Evolutionary conservation across 306 rosid genomes (phyloP), one percentile per base, ranked within the genome.

Genomic region (Malus orientalis): DNA sequence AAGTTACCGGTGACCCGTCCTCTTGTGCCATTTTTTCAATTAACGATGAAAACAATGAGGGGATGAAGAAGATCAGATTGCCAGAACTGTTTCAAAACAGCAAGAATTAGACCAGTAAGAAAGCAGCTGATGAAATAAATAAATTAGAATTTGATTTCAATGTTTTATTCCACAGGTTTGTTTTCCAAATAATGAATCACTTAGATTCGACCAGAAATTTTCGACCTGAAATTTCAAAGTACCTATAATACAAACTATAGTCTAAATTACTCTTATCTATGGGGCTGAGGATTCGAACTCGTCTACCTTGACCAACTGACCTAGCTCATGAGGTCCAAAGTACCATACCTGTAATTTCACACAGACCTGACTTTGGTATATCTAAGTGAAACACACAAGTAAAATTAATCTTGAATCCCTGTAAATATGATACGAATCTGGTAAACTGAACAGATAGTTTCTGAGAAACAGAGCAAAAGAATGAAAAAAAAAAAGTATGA

Each of bases 1-100:
- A 68, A 67, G 86, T 74, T 68, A 77, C 79, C 8, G 86, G 84
- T 70, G 84, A 87, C 36, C 88, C 87, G 18, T 83, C 82, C 29
- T 81, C 90, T 66, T 79, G 71, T 15, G 81, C 80, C 88, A 84
- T 84, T 63, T 57, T 74, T 73, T 65, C 79, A 57, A 75, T 74
- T 18, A 18, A 71, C 61, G 25, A 16, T 30, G 15, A 55, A 20
- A 44, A 58, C 29, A 60, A 62, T 19, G 27, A 57, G n/a, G 51
- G 53, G 18, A 44, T 20, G 63, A n/a, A 27, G 71, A 63, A 40
- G 70, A 74, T 29, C 60, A 55, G 80, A 63, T 30, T 53, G 60
- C 63, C 59, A 42, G 49, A 51, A 58, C 47, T 45, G 14, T 55
- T 27, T 36, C 25, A 66, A 74, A 67, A 67, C 42, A 32, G 61